Conservation (phyloP, 257 asterid species). For the Lycium ferocissimum region DNA sequence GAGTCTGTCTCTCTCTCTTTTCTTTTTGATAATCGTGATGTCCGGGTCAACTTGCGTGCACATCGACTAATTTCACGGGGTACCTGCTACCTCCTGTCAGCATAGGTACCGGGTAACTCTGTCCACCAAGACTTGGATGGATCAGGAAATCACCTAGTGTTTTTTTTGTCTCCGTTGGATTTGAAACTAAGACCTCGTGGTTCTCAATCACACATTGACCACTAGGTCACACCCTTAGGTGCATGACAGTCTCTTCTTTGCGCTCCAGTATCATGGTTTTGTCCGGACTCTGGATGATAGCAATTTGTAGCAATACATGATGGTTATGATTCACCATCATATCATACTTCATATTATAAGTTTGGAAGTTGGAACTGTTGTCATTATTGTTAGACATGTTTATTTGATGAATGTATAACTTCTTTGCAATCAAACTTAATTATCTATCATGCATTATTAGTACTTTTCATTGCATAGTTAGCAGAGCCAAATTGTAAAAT, state of each 20-base stretch:
- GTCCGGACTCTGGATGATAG: neutral
- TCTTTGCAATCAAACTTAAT: conserved; percentile 22
- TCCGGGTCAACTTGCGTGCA: too few relatives aligned
- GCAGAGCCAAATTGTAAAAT: neutral
- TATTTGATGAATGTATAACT: neutral
- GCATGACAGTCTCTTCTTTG: neutral
- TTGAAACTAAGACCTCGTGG: too few relatives aligned
- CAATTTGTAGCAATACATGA: neutral
- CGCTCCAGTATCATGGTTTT: neutral
- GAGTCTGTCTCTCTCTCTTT: neutral
- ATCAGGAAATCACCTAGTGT: too few relatives aligned
- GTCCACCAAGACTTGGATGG: too few relatives aligned
- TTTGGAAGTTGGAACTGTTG: neutral
- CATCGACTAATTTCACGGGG: too few relatives aligned
- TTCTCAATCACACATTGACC: too few relatives aligned
- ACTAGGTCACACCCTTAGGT: too few relatives aligned
- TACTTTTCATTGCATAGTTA: neutral
- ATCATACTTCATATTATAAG: neutral
- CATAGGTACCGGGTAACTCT: too few relatives aligned
- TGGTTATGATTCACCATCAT: neutral
- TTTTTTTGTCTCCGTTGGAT: too few relatives aligned
- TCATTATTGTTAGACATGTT: neutral
- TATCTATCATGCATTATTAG: neutral
- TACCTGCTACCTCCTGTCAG: too few relatives aligned
- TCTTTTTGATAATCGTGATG: too few relatives aligned